Evolutionary conservation across 371 early-diverging fungal genomes (phyloP).

Genomic region (Lichtheimia hyalospora): DNA sequence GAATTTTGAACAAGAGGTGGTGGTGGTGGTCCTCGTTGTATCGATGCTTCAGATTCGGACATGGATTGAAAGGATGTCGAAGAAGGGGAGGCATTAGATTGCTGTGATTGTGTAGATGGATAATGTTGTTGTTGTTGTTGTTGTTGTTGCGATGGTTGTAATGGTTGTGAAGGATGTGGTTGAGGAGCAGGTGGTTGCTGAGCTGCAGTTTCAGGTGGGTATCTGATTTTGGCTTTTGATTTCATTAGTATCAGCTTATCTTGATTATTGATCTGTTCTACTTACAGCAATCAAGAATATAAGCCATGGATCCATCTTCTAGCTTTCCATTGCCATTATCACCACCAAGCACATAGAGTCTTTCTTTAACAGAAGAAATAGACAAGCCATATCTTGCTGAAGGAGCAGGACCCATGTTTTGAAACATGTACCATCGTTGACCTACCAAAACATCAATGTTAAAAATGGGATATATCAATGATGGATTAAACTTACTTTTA

Average conservation of each 20-base stretch:
- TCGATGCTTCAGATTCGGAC: neutral
- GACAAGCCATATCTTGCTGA: slow-evolving; percentile 65
- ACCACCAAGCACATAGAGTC: slow-evolving; percentile 69
- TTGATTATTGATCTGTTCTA: neutral
- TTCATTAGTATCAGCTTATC: neutral
- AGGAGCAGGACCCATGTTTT: slow-evolving; percentile 69
- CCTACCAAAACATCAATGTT: slow-evolving; percentile 20
- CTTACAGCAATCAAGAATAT: slow-evolving; percentile 69
- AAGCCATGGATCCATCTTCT: slow-evolving; percentile 53
- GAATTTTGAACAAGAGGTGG: slow-evolving; percentile 12
- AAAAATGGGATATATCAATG: neutral
- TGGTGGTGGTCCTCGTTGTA: slow-evolving; percentile 2
- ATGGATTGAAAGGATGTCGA: neutral
- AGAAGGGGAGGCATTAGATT: slow-evolving; percentile 11
- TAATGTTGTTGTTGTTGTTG: neutral
- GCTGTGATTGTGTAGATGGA: slow-evolving; percentile 10
- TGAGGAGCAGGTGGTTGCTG: slow-evolving; percentile 18
- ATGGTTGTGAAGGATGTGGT: slow-evolving; percentile 13
- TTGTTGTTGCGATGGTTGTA: slow-evolving; percentile 11
- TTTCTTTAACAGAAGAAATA: slow-evolving; percentile 64
- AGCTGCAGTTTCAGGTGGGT: slow-evolving; percentile 53
- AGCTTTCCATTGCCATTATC: slow-evolving; percentile 50
- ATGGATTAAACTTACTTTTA: slow-evolving; percentile 39
- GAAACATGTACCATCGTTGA: slow-evolving; percentile 76
- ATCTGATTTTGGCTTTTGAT: slow-evolving; percentile 63